Evolutionary conservation across 352 stramenopile genomes (phyloP), one percentile per base, ranked within the genome.

Genomic region (Phytophthora syringae): DNA sequence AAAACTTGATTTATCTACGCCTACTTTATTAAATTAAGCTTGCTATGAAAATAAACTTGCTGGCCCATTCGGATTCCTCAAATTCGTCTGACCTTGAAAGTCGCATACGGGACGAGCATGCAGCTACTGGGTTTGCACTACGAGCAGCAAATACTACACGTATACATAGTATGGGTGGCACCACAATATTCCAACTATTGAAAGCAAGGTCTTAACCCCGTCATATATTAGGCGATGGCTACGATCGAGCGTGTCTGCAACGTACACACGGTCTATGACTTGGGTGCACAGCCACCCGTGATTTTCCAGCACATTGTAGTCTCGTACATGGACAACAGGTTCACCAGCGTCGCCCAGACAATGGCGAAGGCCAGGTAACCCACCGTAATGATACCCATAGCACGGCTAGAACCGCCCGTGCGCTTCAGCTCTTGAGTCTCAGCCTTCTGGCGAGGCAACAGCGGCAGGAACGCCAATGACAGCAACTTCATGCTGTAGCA

Each of bases 241-340:
- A 47, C 6, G 53, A 20, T 39, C 21, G 37, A 11, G 40, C n/a
- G 60, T 44, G 7, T 24, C 21, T 21, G 11, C 0, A 43, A 16
- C 7, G 22, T 30, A 22, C 1, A 5, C 10, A 27, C 18, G 25
- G 40, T 27, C 57, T 60, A 73, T 3, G 60, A 70, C 36, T 43
- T 48, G 13, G 76, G 72, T 18, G 63, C 71, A 50, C 77, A 86
- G 22, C 81, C 81, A 12, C 81, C 81, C 0, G 77, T 84, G 62
- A 90, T 82, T n/a, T 62, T 62, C 70, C 72, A 81, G 69, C 81
- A 90, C 67, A 70, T 79, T n/a, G 81, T 88, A 34, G 25, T 68
- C 37, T 75, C 58, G 56, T 77, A 84, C 60, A 90, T 84, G 6
- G 64, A 72, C 45, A 87, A 32, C 32, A 90, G 9, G 44, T 88